These are phyloP conservation scores for Cytospora leucostoma DNA, from an alignment of 2,329 filamentous ascomycete species.

Conservation along the genomic window DNA sequence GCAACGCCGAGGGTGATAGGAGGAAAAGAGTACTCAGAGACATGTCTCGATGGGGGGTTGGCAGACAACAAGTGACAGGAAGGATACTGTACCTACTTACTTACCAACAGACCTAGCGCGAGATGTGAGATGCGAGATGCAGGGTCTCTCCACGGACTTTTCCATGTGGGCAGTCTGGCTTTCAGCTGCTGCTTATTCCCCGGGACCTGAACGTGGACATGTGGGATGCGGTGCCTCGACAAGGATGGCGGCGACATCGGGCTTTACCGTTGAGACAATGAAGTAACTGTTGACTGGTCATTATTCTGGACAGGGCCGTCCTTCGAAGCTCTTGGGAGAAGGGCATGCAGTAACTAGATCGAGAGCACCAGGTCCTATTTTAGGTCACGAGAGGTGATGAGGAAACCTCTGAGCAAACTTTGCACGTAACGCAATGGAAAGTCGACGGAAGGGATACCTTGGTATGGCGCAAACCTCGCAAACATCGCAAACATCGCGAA, in stretches of 20 bases:
- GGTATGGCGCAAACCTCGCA: neutral
- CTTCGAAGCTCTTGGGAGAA: neutral
- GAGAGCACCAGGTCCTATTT: no score
- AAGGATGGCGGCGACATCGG: neutral
- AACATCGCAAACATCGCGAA: neutral
- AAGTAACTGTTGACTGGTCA: neutral
- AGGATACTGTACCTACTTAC: neutral
- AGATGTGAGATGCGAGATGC: constrained; percentile 12
- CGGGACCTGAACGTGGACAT: neutral
- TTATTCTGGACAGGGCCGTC: neutral
- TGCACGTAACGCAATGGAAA: no score
- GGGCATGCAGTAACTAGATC: neutral
- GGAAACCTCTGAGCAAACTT: neutral
- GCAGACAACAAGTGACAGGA: neutral
- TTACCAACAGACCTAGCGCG: constrained; percentile 5
- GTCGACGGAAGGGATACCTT: no score
- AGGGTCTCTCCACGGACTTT: neutral
- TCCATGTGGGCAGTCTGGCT: neutral
- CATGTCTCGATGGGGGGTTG: neutral
- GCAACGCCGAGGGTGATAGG: neutral
- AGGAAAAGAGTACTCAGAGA: neutral
- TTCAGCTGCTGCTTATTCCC: neutral
- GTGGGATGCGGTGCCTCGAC: neutral
- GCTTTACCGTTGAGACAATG: neutral
- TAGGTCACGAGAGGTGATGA: neutral